Conservation (phyloP, 2,329 filamentous ascomycete genomes). For the Claviceps africana region DNA sequence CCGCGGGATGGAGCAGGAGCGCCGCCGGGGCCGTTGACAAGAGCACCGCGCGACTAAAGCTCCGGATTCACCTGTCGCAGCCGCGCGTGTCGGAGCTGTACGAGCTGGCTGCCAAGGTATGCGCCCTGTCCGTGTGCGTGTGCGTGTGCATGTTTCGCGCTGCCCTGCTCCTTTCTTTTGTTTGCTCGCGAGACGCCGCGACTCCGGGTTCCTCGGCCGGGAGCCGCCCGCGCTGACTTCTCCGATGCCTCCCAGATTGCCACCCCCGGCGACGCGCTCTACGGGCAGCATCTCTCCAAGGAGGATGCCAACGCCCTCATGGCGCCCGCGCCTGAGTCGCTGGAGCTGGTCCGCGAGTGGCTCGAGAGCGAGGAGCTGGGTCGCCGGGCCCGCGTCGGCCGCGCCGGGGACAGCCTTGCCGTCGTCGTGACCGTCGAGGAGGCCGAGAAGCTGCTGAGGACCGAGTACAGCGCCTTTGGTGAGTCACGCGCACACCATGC, state of each 20-base stretch:
- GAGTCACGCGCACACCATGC: neutral
- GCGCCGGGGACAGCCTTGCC: neutral
- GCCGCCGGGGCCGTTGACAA: neutral
- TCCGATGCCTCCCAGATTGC: no score
- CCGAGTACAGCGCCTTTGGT: slow-evolving; percentile 2
- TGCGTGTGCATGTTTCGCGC: no score
- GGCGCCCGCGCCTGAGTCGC: slow-evolving; percentile 1
- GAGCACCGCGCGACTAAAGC: slow-evolving; percentile 2
- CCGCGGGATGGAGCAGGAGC: slow-evolving; percentile 2
- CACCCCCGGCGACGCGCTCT: slow-evolving; percentile 3
- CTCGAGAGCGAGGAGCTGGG: slow-evolving; percentile 1
- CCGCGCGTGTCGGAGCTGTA: slow-evolving; percentile 3
- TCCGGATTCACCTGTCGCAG: slow-evolving; percentile 4
- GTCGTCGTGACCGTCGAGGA: slow-evolving; percentile 1
- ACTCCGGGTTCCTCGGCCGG: no score
- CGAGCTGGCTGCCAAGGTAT: slow-evolving; percentile 2
- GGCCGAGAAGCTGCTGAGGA: slow-evolving; percentile 1
- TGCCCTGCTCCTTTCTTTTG: no score
- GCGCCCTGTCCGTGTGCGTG: no score
- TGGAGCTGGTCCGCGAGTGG: slow-evolving; percentile 2
- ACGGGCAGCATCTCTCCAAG: slow-evolving; percentile 5
- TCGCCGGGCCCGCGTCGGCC: neutral
- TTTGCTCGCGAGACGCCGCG: no score
- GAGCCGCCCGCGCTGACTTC: no score
- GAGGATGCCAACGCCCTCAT: slow-evolving; percentile 2